Base-by-base conservation (phyloP, 2,329 filamentous ascomycete genomes). In the Diplodia intermedia region DNA sequence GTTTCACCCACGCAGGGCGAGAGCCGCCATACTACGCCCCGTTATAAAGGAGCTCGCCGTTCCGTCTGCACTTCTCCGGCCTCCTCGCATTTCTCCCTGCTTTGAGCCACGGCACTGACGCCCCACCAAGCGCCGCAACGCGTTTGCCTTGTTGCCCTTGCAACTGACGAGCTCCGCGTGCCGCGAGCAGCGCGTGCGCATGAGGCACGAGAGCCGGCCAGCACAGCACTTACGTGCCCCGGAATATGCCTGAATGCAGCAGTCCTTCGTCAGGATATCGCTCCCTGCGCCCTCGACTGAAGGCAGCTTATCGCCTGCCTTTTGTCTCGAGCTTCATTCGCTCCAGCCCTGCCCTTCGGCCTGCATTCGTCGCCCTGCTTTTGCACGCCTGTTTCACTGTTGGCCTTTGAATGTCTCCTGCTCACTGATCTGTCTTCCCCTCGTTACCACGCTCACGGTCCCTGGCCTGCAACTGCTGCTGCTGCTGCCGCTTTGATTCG, bases 241-340 rank as follows among this genome's bases (percentile, higher is more conserved):
- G 60, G 60, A 52, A n/a, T 52, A 63, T 52, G 43, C 43, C 60
- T 63, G n/a, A 26, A 63, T 63, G 57, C 57, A 61, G 57, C 57
- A 61, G 57, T 26, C 26, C 56, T 14, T 47, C 56, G 38, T 47
- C 43, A 47, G 43, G 18, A 47, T 47, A 18, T n/a, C 43, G 43
- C 18, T 47, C 43, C 43, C 43, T 47, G 38, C 36, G 20, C 33
- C 40, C 2, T 47, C 57, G 26, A 31, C 23, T n/a, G 23, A 15
- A 9, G n/a, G 14, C 43, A 47, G 54, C 60, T 52, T 63, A 63
- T 63, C 60, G 43, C 60, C 29, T 26, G 14, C 15, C 11, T 23
- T 1, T 33, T 61, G 56, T 49, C 38, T 49, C 11, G 20, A n/a
- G 55, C 8, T 43, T 38, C 55, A 60, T 47, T 60, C 56, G 56